Conservation (phyloP, 2,329 filamentous ascomycete genomes). For the Hypoxylon rubiginosum region DNA sequence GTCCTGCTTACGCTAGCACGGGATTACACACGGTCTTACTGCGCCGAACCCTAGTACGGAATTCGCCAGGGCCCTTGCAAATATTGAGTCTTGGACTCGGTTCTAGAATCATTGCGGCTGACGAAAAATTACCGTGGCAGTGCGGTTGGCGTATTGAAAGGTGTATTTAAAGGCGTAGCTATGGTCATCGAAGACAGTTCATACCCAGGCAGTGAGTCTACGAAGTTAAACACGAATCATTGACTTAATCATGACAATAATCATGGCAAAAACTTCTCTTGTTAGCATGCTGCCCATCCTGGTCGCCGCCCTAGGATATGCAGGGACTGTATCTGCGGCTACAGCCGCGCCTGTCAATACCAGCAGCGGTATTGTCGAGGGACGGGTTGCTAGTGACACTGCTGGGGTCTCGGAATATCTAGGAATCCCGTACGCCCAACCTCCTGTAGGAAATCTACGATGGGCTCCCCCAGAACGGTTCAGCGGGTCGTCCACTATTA, state of each 20-base stretch:
- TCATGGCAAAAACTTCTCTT: background rate
- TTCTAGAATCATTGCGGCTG: too few relatives aligned
- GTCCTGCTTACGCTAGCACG: background rate
- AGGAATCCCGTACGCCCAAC: slow-evolving; percentile 16
- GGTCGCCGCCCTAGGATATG: background rate
- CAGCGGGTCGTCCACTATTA: slow-evolving; percentile 1
- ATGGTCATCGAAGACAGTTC: too few relatives aligned
- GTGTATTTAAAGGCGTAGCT: too few relatives aligned
- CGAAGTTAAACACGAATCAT: too few relatives aligned
- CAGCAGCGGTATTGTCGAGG: slow-evolving; percentile 10
- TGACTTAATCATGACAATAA: background rate
- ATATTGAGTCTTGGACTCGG: too few relatives aligned
- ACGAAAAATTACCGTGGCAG: too few relatives aligned
- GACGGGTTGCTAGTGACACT: slow-evolving; percentile 3
- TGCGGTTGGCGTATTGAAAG: too few relatives aligned
- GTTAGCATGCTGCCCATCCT: slow-evolving; percentile 5
- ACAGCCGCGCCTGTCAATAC: slow-evolving; percentile 20
- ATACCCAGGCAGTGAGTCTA: too few relatives aligned
- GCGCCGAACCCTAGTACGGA: slow-evolving; percentile 1
- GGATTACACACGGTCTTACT: background rate
- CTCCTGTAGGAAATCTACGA: slow-evolving; percentile 16
- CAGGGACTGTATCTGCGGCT: background rate
- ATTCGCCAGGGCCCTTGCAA: background rate
- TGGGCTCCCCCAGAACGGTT: slow-evolving; percentile 1
- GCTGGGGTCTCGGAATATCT: slow-evolving; percentile 12